phyloP scores from a whole-genome alignment of 78 protist species.

The Bigelowiella natans region DNA sequence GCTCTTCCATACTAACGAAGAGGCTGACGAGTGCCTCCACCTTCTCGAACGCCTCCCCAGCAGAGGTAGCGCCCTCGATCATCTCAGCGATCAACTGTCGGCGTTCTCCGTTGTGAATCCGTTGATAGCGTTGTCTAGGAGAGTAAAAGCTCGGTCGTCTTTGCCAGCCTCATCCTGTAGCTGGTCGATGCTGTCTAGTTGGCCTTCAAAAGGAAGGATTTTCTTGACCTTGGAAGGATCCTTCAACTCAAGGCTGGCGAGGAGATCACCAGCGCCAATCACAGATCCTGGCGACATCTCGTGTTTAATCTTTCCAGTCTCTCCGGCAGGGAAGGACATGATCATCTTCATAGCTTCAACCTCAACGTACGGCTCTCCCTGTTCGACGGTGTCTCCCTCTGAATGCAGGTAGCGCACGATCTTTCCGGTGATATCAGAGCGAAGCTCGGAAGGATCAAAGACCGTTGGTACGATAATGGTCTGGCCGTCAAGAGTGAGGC shows the following conservation, averaged over 20 bases:
- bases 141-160: not conserved
- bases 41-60: no score
- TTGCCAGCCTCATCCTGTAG: slow-evolving; percentile 4
- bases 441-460: slow-evolving; percentile 73
- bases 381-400: slow-evolving; percentile 65
- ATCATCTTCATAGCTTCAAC: slow-evolving; percentile 93
- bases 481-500: slow-evolving; percentile 56
- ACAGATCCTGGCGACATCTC: slow-evolving; percentile 51
- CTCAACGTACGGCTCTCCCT: slow-evolving; percentile 66
- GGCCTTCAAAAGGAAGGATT: slow-evolving; percentile 1
- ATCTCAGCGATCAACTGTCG: no score
- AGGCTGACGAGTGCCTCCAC: no score
- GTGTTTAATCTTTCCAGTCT: slow-evolving; percentile 48
- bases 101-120: no score
- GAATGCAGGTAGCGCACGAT: slow-evolving; percentile 64
- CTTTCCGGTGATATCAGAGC: slow-evolving; percentile 80
- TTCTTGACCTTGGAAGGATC: slow-evolving; percentile 41
- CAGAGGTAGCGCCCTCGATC: no score
- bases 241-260: slow-evolving; percentile 66
- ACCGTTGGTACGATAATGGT: slow-evolving; percentile 68
- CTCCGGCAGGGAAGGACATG: slow-evolving; percentile 59
- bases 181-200: not conserved
- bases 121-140: no score
- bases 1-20: no score
- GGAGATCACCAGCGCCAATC: slow-evolving; percentile 68